Conservation (phyloP, 345 rosid species). For the Lenwebbia sp. region DNA sequence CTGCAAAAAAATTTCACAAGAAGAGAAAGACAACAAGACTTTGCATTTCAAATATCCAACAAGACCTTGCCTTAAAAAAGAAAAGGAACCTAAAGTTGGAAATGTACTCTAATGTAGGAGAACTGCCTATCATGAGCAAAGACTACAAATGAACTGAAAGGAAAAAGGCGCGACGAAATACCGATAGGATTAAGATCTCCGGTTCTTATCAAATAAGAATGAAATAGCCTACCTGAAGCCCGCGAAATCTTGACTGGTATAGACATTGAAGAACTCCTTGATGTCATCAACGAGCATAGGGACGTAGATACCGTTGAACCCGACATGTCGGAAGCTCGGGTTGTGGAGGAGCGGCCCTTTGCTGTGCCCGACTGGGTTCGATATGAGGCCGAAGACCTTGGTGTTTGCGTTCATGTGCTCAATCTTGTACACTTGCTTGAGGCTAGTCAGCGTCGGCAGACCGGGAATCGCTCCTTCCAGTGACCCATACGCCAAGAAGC, state of each 20-base stretch:
- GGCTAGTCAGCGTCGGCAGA: slow-evolving; percentile 28
- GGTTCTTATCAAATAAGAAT: neutral
- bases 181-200: neutral
- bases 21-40: neutral
- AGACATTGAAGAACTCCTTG: slow-evolving; percentile 37
- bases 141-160: neutral
- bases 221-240: slow-evolving; percentile 34
- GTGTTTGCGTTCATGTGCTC: slow-evolving; percentile 25
- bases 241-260: slow-evolving; percentile 30
- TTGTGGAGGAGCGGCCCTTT: slow-evolving; percentile 59
- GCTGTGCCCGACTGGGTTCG: slow-evolving; percentile 56
- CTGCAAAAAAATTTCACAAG: slow-evolving; percentile 5
- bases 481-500: slow-evolving; percentile 36
- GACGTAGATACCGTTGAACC: slow-evolving; percentile 43
- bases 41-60: neutral
- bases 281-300: slow-evolving; percentile 54
- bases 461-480: slow-evolving; percentile 33
- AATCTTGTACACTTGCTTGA: slow-evolving; percentile 27
- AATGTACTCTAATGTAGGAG: neutral
- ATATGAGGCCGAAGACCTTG: slow-evolving; percentile 41
- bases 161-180: neutral
- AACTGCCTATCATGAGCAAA: neutral
- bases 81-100: neutral
- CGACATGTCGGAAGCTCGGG: slow-evolving; percentile 35
- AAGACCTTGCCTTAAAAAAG: neutral